A percentile compares a stretch with the other conserved stretches of the same genome.
Evolutionary conservation across 116 monocot species (phyloP).

Genomic region (Dioscorea cayenensis): DNA sequence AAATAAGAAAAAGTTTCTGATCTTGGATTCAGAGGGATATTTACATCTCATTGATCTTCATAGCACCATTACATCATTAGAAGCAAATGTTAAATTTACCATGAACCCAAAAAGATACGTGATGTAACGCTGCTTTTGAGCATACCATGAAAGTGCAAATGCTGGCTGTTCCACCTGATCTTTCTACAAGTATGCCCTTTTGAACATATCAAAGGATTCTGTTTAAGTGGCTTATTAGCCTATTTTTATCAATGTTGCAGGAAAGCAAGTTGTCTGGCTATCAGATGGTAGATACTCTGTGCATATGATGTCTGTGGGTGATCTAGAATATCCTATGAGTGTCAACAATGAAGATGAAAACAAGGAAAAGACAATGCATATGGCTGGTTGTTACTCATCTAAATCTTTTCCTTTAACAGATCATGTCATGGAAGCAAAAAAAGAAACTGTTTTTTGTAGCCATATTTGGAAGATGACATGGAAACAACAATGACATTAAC

Average conservation of each 20-base stretch:
- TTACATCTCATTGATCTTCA: constrained; percentile 50
- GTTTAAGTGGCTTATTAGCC: constrained; percentile 5
- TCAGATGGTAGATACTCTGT: constrained; percentile 71
- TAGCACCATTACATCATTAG: constrained; percentile 19
- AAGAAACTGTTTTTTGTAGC: background rate
- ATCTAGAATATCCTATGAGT: constrained; percentile 17
- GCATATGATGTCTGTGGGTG: constrained; percentile 42
- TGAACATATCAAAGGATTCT: constrained; percentile 12
- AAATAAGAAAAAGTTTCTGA: constrained; percentile 54
- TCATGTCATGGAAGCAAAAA: background rate
- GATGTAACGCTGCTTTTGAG: constrained; percentile 30
- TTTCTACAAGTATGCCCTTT: constrained; percentile 43
- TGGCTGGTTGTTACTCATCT: constrained; percentile 36
- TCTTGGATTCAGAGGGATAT: constrained; percentile 74
- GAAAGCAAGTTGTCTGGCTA: constrained; percentile 57
- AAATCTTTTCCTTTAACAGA: background rate
- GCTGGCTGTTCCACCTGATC: constrained; percentile 56
- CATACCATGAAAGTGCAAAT: constrained; percentile 56
- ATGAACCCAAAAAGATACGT: constrained; percentile 15
- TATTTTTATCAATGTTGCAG: constrained; percentile 41
- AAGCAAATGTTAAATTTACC: constrained; percentile 6
- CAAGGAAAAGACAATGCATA: constrained; percentile 18
- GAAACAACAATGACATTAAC: too few relatives aligned
- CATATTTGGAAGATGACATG: too few relatives aligned
- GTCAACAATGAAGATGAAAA: constrained; percentile 29